A percentile compares a stretch with the other conserved stretches of the same genome.
Evolutionary conservation across 2,329 filamentous ascomycete species (phyloP).

Genomic region (Xylaria multiplex): DNA sequence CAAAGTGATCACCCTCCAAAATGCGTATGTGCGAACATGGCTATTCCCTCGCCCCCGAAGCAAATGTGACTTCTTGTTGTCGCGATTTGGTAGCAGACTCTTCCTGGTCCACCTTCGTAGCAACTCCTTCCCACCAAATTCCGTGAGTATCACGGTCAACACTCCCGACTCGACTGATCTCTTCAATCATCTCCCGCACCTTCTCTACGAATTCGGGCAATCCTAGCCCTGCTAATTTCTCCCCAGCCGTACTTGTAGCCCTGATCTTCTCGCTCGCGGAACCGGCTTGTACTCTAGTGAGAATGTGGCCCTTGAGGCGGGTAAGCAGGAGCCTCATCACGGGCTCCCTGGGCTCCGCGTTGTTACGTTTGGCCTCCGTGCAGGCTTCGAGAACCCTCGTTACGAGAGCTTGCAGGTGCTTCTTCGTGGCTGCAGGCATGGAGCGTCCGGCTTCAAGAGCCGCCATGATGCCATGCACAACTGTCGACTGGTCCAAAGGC

Average conservation of each 20-base stretch:
- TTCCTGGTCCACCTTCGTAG: conserved; percentile 63
- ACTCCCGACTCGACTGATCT: conserved; percentile 70
- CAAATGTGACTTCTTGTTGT: conserved; percentile 34
- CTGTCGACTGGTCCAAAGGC: conserved; percentile 57
- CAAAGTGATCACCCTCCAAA: conserved; percentile 31
- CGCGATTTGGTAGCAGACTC: conserved; percentile 36
- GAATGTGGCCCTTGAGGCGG: conserved; percentile 73
- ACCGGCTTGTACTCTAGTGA: conserved; percentile 70
- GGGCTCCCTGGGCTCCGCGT: conserved; percentile 61
- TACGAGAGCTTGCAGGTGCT: conserved; percentile 67
- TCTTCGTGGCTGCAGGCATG: conserved; percentile 72
- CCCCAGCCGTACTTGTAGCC: conserved; percentile 73
- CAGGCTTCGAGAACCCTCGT: conserved; percentile 64
- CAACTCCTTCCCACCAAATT: conserved; percentile 75
- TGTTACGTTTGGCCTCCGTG: conserved; percentile 55
- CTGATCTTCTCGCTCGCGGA: conserved; percentile 77
- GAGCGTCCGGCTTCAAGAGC: conserved; percentile 70
- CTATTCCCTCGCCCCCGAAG: conserved; percentile 13
- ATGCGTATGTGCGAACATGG: conserved; percentile 34
- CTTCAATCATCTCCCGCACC: conserved; percentile 75
- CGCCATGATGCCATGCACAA: conserved; percentile 69
- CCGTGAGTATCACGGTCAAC: conserved; percentile 76
- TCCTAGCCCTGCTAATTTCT: conserved; percentile 74
- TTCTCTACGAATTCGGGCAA: conserved; percentile 78
- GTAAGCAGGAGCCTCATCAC: conserved; percentile 74